Evolutionary conservation across 2,329 filamentous ascomycete species (phyloP).

Genomic region (Lecanosticta acicola): DNA sequence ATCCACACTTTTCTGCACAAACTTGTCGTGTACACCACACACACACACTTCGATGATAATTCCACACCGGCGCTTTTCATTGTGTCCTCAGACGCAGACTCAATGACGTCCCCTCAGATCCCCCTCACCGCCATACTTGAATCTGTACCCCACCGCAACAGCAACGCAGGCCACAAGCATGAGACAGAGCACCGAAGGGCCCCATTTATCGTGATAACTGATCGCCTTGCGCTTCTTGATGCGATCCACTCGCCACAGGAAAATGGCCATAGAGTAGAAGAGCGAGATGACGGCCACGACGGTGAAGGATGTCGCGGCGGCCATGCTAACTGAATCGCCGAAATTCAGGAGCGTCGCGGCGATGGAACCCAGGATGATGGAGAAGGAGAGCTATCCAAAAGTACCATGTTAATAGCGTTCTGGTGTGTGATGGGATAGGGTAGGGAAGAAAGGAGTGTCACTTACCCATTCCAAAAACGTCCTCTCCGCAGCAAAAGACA

Average conservation of each 20-base stretch:
- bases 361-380: conserved; percentile 85
- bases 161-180: conserved; percentile 67
- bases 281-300: conserved; percentile 70
- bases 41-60: too few relatives aligned
- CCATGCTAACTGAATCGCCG: conserved; percentile 58
- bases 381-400: conserved; percentile 71
- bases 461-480: conserved; percentile 91
- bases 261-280: conserved; percentile 77
- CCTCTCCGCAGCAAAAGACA: conserved; percentile 92
- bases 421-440: conserved; percentile 1
- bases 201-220: conserved; percentile 84
- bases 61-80: too few relatives aligned
- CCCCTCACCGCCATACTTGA: conserved; percentile 51
- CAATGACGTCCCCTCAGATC: conserved; percentile 31
- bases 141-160: conserved; percentile 74
- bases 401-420: too few relatives aligned
- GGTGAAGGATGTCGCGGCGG: conserved; percentile 64
- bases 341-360: conserved; percentile 82
- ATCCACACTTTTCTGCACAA: too few relatives aligned
- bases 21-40: too few relatives aligned
- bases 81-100: too few relatives aligned
- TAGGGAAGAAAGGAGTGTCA: conserved; percentile 14
- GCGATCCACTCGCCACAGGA: conserved; percentile 79
- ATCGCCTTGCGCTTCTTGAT: conserved; percentile 81
- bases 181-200: conserved; percentile 69